phyloP scores from a whole-genome alignment of 305 asterid genomes.

The Rubia occidens region DNA sequence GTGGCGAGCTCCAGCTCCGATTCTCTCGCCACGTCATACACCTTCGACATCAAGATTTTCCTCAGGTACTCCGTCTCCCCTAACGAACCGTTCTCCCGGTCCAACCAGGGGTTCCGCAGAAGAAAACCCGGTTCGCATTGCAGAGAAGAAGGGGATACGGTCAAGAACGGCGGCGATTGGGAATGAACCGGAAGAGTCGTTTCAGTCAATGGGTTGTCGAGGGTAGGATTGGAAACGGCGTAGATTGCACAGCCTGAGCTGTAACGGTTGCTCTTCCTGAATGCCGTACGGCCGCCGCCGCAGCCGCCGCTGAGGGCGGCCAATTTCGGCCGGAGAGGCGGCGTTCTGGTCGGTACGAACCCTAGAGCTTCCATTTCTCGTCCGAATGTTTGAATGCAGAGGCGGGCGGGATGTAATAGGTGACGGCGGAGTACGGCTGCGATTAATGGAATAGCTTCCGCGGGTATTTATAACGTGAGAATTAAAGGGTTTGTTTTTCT shows the following conservation, averaged over 20 bases:
- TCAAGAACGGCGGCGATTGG: constrained; percentile 24
- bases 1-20: constrained; percentile 70
- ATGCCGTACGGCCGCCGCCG: not conserved
- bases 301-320: constrained; percentile 14
- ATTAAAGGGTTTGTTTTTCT: no score
- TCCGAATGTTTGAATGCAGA: not conserved
- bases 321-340: constrained; percentile 25
- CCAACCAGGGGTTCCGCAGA: constrained; percentile 31
- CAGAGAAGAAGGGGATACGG: constrained; percentile 48
- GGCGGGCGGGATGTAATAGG: not conserved
- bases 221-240: constrained; percentile 29
- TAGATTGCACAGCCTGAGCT: not conserved
- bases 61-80: constrained; percentile 64
- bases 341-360: constrained; percentile 31
- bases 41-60: constrained; percentile 64
- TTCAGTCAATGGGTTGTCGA: constrained; percentile 7
- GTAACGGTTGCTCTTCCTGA: not conserved
- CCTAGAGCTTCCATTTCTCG: constrained; percentile 44
- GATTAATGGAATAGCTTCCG: not conserved
- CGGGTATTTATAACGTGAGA: not conserved
- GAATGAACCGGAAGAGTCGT: constrained; percentile 19
- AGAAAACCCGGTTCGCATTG: constrained; percentile 59
- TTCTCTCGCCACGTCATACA: constrained; percentile 77
- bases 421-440: not conserved
- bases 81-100: constrained; percentile 23